A percentile compares a stretch with the other conserved stretches of the same genome.
Evolutionary conservation across 2,329 filamentous ascomycete species (phyloP).

Genomic region (Colletotrichum melonis): DNA sequence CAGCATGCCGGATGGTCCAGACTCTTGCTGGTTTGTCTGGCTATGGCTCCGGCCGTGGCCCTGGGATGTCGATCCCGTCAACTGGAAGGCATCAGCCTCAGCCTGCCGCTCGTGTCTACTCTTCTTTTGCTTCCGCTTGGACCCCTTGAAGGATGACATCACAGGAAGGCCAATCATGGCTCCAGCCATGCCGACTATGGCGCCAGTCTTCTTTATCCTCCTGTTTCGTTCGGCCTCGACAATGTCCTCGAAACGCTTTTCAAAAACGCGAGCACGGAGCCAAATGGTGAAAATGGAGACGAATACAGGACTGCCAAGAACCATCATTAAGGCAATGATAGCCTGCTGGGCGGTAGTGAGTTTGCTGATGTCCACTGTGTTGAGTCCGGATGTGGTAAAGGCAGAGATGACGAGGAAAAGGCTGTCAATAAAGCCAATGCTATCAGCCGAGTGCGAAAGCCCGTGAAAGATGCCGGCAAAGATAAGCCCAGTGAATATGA

Average conservation of each 20-base stretch:
- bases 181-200: constrained; percentile 24
- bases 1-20: neutral
- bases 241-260: constrained; percentile 68
- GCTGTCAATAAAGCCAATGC: constrained; percentile 70
- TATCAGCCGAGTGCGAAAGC: constrained; percentile 61
- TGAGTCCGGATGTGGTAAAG: constrained; percentile 75
- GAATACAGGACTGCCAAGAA: constrained; percentile 74
- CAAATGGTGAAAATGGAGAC: constrained; percentile 73
- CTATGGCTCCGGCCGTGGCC: constrained; percentile 11
- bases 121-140: constrained; percentile 18
- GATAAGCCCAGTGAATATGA: constrained; percentile 65
- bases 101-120: constrained; percentile 23
- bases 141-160: constrained; percentile 19
- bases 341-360: constrained; percentile 77
- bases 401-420: constrained; percentile 76
- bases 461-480: constrained; percentile 73
- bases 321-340: constrained; percentile 72
- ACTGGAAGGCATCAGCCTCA: constrained; percentile 22
- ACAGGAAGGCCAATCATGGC: constrained; percentile 41
- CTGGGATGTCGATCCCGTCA: neutral
- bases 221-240: constrained; percentile 54
- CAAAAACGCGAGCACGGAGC: constrained; percentile 70
- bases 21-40: constrained; percentile 5
- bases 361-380: constrained; percentile 72
- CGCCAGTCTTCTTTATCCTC: constrained; percentile 43